phyloP scores from a whole-genome alignment of 495 filamentous ascomycete species.

The Cercophora scortea region DNA sequence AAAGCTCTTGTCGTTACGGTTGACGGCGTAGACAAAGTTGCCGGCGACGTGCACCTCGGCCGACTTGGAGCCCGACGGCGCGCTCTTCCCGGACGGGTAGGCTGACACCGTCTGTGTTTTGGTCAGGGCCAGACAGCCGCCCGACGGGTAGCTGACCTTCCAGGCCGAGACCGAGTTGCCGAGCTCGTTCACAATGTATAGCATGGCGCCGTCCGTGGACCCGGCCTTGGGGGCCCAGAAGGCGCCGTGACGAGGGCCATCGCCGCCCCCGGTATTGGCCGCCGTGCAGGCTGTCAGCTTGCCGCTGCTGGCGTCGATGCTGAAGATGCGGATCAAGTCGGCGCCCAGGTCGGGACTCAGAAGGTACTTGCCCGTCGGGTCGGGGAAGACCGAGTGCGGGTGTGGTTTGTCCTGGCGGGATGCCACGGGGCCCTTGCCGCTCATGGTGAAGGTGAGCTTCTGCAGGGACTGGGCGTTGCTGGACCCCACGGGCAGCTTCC shows the following conservation, averaged over 20 bases:
- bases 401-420: constrained; percentile 54
- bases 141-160: constrained; percentile 25
- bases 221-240: constrained; percentile 23
- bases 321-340: constrained; percentile 53
- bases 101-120: constrained; percentile 24
- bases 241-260: constrained; percentile 31
- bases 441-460: constrained; percentile 45
- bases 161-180: constrained; percentile 31
- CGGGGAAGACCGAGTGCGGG: constrained; percentile 57
- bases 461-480: constrained; percentile 24
- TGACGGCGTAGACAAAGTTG: constrained; percentile 29
- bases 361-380: constrained; percentile 54
- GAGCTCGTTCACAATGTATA: constrained; percentile 36
- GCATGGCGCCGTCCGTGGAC: constrained; percentile 18
- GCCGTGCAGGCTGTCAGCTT: constrained; percentile 25
- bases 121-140: constrained; percentile 19
- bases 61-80: constrained; percentile 24
- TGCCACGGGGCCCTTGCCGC: constrained; percentile 37
- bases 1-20: constrained; percentile 30
- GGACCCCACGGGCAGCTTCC: constrained; percentile 19
- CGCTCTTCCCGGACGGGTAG: constrained; percentile 16
- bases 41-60: constrained; percentile 30
- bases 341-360: constrained; percentile 61
- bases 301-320: constrained; percentile 38
- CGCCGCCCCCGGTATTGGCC: constrained; percentile 25